Evolutionary conservation across 345 rosid genomes (phyloP), one percentile per base, ranked within the genome.

Genomic region (Citrus sinensis): DNA sequence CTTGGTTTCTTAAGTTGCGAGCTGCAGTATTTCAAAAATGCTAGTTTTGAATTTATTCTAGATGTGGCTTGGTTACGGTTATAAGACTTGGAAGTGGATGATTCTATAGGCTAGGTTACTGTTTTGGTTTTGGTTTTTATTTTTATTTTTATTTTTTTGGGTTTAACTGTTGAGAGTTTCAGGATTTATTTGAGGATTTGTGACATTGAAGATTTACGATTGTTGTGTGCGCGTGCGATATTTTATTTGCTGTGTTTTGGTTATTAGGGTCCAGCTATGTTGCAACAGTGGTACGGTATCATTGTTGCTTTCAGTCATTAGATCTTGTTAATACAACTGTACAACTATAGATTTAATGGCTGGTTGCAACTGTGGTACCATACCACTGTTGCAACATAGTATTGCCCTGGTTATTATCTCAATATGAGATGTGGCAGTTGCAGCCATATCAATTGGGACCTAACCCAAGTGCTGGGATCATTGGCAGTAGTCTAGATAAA

Each of bases 1-100:
- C 83, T 87, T 90, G 56, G 90, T 91, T 78, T 83, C 93, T 60
- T 92, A 84, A 83, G 73, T 68, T 35, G 58, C 8, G 20, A 42
- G 61, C 72, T 58, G 35, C 4, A 25, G 40, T 49, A 5, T 30
- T 65, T 75, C 32, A 22, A 64, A 63, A 49, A 63, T n/a, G 9
- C 72, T 19, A 5, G 74, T 66, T 64, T 61, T 79, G 25, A 63
- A 71, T 61, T 29, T 46, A 25, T 62, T 65, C n/a, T 22, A 42
- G 54, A 40, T 69, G 42, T 70, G 72, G 74, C 59, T 60, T 70
- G 77, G 79, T 27, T 69, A 64, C 80, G n/a, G 51, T 32, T 34
- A 49, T 42, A 40, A 24, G 13, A 2, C 25, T 37, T 25, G 17
- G 30, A 51, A 27, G 29, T 54, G 35, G 56, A 55, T 56, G 66